A percentile compares a stretch with the other conserved stretches of the same genome.
These are phyloP conservation scores for Ilyonectria destructans DNA, from an alignment of 2,329 filamentous ascomycete genomes.

Conservation along the genomic window DNA sequence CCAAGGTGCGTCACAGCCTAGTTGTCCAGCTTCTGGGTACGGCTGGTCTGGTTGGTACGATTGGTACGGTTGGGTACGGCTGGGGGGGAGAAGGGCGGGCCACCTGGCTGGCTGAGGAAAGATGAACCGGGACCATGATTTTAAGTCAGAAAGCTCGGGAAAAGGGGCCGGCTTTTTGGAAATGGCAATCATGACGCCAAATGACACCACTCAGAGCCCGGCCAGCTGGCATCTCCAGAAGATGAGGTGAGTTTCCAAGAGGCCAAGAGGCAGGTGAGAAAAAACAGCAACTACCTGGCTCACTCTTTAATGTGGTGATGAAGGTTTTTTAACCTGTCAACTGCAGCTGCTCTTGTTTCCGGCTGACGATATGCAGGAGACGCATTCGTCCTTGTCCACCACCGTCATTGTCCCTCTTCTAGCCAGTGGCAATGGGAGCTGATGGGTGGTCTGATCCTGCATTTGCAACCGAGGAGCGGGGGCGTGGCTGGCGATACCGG, in stretches of 20 bases:
- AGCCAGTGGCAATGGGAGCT: slow-evolving; percentile 31
- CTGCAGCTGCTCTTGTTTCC: slow-evolving; percentile 9
- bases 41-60: slow-evolving; percentile 28
- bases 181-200: slow-evolving; percentile 40
- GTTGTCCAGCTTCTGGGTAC: slow-evolving; percentile 25
- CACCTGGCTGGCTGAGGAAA: slow-evolving; percentile 27
- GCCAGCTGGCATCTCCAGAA: not conserved
- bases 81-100: slow-evolving; percentile 33
- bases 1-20: slow-evolving; percentile 29
- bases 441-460: slow-evolving; percentile 50
- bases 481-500: slow-evolving; percentile 47
- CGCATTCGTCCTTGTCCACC: slow-evolving; percentile 17
- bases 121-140: slow-evolving; percentile 26
- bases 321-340: slow-evolving; percentile 5
- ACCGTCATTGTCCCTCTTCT: slow-evolving; percentile 15
- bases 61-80: slow-evolving; percentile 15
- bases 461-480: slow-evolving; percentile 49
- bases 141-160: slow-evolving; percentile 28
- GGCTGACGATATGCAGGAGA: slow-evolving; percentile 15
- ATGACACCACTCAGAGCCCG: slow-evolving; percentile 39
- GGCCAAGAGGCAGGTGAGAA: no score
- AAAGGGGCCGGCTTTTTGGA: slow-evolving; percentile 21
- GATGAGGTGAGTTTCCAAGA: not conserved
- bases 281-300: slow-evolving; percentile 23
- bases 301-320: slow-evolving; percentile 1